Base-by-base conservation (phyloP, 1,284 basidiomycete species). In the Afroboletus lepidellus region DNA sequence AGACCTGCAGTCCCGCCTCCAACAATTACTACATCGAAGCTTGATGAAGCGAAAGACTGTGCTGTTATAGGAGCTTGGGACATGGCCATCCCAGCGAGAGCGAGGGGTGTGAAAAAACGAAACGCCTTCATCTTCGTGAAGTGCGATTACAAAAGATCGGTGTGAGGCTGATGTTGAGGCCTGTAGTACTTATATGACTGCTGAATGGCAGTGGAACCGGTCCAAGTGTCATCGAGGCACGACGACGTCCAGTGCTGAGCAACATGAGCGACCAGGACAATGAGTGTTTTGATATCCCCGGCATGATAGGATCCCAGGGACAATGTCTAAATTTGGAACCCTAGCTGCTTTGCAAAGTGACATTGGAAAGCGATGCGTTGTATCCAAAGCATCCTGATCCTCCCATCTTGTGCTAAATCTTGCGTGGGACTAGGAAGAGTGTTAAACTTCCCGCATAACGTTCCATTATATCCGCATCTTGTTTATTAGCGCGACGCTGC, bases 51-150 rank as follows among this genome's bases (percentile, higher is more conserved):
- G 20, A 38, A 38, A 12, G 36, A 38, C 13, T 38, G 36, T 38
- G 36, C 20, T n/a, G 36, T 38, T 6, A 38, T 11, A 38, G 36
- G 5, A 11, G 36, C 20, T 38, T 38, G 36, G 18, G 36, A 38
- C 36, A 38, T 21, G 4, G 5, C 36, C 7, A 23, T 38, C 21
- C 21, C 36, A 38, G 21, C 36, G 36, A 38, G 18, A 38, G 34
- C 50, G 12, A 53, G 29, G n/a, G 29, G 33, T 24, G 34, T 15
- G 16, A 52, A 33, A 27, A 23, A 38, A 12, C 6, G 50, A 25
- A 27, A 38, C 7, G 29, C 36, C 41, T 33, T 52, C 51, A 54
- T 53, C 11, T 7, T 25, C 38, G 50, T 21, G 20, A 52, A 45
- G 34, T 46, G 9, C 25, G 32, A 9, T 16, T 25, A 8, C 5